Conservation (phyloP, 164 flowering plant genomes). For the Stephania yunnanensis region DNA sequence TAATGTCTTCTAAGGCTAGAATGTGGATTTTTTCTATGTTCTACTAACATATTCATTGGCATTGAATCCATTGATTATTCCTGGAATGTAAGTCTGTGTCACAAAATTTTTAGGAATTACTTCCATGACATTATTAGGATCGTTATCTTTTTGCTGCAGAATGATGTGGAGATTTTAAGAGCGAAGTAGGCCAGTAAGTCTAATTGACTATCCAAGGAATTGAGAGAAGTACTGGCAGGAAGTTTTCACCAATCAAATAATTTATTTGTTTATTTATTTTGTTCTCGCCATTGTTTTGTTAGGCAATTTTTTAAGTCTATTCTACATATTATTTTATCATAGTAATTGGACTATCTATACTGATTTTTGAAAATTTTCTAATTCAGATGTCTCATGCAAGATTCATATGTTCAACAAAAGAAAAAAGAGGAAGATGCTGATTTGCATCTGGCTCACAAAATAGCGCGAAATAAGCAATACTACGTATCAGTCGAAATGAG, state of each 20-base stretch:
- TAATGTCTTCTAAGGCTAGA: neutral
- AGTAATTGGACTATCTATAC: neutral
- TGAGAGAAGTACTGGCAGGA: constrained; percentile 59
- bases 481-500: too few species aligned
- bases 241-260: neutral
- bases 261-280: neutral
- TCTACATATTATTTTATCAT: neutral
- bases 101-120: neutral
- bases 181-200: constrained; percentile 24
- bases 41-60: neutral
- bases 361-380: neutral
- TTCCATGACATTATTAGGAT: neutral
- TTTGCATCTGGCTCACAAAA: constrained; percentile 59
- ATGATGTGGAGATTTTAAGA: constrained; percentile 46
- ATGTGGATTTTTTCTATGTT: neutral
- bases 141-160: constrained; percentile 28
- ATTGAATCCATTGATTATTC: neutral
- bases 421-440: constrained; percentile 70
- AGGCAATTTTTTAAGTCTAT: neutral
- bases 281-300: neutral
- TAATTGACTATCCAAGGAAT: constrained; percentile 16
- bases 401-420: constrained; percentile 32
- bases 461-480: constrained; percentile 56
- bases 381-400: constrained; percentile 33
- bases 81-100: neutral